Conservation (phyloP, 129 eudicot genomes). For the Silybum marianum region DNA sequence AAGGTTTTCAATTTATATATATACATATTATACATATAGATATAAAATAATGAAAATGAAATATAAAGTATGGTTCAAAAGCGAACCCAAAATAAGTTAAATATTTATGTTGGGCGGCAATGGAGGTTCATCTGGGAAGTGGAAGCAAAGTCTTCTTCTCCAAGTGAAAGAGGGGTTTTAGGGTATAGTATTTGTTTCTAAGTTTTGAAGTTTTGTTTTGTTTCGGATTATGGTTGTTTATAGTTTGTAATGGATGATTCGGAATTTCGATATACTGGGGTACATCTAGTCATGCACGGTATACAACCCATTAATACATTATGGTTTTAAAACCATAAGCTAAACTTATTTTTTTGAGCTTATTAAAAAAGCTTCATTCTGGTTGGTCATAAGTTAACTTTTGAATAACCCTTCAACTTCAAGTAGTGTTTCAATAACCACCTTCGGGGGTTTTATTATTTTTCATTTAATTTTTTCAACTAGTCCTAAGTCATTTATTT, state of each 20-base stretch:
- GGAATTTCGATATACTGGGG: slow-evolving; percentile 17
- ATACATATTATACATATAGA: slow-evolving; percentile 13
- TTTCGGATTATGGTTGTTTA: slow-evolving; percentile 18
- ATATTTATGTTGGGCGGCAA: slow-evolving; percentile 13
- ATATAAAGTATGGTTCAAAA: slow-evolving; percentile 30
- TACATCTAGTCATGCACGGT: slow-evolving; percentile 15
- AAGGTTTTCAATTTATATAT: slow-evolving; percentile 18
- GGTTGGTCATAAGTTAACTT: too few species aligned
- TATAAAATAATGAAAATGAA: slow-evolving; percentile 31
- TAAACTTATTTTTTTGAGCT: too few species aligned
- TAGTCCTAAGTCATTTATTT: too few species aligned
- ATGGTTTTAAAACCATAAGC: too few species aligned
- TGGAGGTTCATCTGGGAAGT: not conserved
- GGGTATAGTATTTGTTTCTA: slow-evolving; percentile 18
- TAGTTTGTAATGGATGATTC: slow-evolving; percentile 22
- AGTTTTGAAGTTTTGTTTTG: slow-evolving; percentile 30
- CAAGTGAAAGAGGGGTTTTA: slow-evolving; percentile 27
- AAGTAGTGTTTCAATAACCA: too few species aligned
- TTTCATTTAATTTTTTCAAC: too few species aligned
- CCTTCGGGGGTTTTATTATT: too few species aligned
- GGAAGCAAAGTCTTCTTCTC: not conserved
- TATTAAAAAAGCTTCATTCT: too few species aligned
- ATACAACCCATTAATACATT: not conserved
- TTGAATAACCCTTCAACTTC: too few species aligned
- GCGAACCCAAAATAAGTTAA: slow-evolving; percentile 34